Evolutionary conservation across 179 eudicot species (phyloP).

Genomic region (Patellifolia procumbens): DNA sequence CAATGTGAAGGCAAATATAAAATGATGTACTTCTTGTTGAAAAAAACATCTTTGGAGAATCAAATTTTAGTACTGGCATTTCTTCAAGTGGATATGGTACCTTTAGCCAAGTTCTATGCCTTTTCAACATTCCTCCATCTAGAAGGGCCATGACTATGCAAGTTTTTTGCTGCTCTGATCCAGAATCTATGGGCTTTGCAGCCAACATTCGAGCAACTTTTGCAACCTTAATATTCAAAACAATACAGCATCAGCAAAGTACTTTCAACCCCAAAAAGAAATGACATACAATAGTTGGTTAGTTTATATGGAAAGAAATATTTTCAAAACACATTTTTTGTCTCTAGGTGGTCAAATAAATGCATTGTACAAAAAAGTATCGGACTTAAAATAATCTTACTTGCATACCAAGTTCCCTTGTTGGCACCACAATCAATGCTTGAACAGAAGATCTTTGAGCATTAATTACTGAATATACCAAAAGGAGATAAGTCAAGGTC

Average conservation of each 20-base stretch:
- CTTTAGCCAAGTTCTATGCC: conserved; percentile 93
- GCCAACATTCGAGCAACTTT: conserved; percentile 89
- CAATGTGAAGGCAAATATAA: background rate
- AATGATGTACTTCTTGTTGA: conserved; percentile 6
- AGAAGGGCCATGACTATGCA: conserved; percentile 93
- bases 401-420: conserved; percentile 97
- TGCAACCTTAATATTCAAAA: conserved; percentile 55
- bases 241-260: conserved; percentile 28
- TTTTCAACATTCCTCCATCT: conserved; percentile 89
- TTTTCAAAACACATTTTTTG: background rate
- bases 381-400: conserved; percentile 40
- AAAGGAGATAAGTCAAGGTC: conserved; percentile 84
- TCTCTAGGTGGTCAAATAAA: background rate
- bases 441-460: conserved; percentile 71
- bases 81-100: conserved; percentile 43
- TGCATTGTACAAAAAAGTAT: background rate
- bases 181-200: conserved; percentile 50
- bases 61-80: background rate
- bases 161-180: conserved; percentile 46
- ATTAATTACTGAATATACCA: conserved; percentile 65
- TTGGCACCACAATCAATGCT: conserved; percentile 93
- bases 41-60: background rate
- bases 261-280: background rate
- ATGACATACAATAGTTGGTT: background rate
- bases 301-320: background rate